Evolutionary conservation across 257 asterid species (phyloP), one percentile per base, ranked within the genome.

Genomic region (Craterostigma plantagineum): DNA sequence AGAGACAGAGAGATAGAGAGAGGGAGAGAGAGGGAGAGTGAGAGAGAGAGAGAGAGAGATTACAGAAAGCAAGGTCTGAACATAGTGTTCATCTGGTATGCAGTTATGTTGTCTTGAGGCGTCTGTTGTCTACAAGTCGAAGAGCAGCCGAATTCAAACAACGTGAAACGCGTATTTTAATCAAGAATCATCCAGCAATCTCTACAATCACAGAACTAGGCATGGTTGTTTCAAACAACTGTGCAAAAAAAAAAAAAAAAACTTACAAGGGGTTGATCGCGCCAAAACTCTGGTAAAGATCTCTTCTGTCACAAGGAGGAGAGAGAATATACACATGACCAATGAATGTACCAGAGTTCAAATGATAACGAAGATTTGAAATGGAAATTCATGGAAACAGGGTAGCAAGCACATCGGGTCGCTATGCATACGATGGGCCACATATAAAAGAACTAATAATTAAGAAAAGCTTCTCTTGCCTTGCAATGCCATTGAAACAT

Each of bases 31-130:
- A n/a, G n/a, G n/a, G n/a, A n/a, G n/a, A n/a, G n/a, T n/a, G n/a
- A n/a, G 30, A 23, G 6, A 23, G 30, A 23, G 30, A 23, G 4
- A 23, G 30, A 2, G n/a, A n/a, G 30, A 59, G 61, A 93, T 65
- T 70, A 83, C 98, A 33, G 92, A 65, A 45, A 90, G 80, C 67
- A 90, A 68, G 50, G 98, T 90, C 57, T 69, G 95, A 58, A 90
- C 92, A 60, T 90, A 90, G 55, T 90, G 98, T 73, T 90, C 98
- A 65, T 90, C 98, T 14, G 98, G 95, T 74, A 90, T 75, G 50
- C 98, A 90, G 59, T 90, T 83, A 62, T 90, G 98, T 66, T 82
- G 91, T 61, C 70, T 72, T 11, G 80, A 77, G 46, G 61, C 51
- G 27, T 72, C 82, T 23, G 77, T 66, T 50, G 98, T 81, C 98